Percentiles rank a stretch among this genome's conserved stretches.
Conservation (phyloP, 345 rosid species). For the Camelina hispida region DNA sequence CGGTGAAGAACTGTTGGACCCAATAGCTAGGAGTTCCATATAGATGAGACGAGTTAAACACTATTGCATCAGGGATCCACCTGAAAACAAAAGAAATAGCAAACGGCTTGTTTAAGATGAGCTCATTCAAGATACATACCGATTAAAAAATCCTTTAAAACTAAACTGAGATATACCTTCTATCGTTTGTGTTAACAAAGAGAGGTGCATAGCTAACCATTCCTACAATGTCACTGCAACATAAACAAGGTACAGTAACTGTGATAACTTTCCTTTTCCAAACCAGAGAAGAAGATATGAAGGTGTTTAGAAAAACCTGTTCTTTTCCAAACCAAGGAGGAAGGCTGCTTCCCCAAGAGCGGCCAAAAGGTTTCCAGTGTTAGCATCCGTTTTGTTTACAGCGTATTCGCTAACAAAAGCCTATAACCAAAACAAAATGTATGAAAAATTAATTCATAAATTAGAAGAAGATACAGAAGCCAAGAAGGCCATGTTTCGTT, state of each 20-base stretch:
- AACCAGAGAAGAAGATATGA: background rate
- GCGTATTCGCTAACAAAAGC: slow-evolving; percentile 97
- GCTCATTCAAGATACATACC: background rate
- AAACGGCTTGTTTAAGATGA: background rate
- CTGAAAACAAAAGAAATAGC: slow-evolving; percentile 33
- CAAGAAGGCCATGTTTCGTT: background rate
- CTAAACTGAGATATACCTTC: slow-evolving; percentile 51
- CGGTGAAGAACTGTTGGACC: slow-evolving; percentile 73
- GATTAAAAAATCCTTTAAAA: background rate
- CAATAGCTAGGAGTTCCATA: slow-evolving; percentile 99
- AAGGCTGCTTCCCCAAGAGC: slow-evolving; percentile 91
- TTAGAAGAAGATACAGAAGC: slow-evolving; percentile 1
- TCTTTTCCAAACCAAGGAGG: slow-evolving; percentile 89
- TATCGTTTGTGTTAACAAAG: slow-evolving; percentile 71
- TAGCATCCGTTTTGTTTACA: slow-evolving; percentile 71
- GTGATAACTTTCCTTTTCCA: too few species aligned
- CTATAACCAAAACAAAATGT: slow-evolving; percentile 40
- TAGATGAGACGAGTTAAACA: slow-evolving; percentile 65
- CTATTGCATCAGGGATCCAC: slow-evolving; percentile 95
- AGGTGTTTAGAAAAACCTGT: slow-evolving; percentile 55
- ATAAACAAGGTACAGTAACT: slow-evolving; percentile 8
- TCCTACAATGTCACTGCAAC: slow-evolving; percentile 76
- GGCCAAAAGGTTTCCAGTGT: slow-evolving; percentile 81
- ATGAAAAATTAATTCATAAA: slow-evolving; percentile 4
- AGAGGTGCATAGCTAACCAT: slow-evolving; percentile 98